phyloP scores from a whole-genome alignment of 345 rosid species.

The Salix dunnii region DNA sequence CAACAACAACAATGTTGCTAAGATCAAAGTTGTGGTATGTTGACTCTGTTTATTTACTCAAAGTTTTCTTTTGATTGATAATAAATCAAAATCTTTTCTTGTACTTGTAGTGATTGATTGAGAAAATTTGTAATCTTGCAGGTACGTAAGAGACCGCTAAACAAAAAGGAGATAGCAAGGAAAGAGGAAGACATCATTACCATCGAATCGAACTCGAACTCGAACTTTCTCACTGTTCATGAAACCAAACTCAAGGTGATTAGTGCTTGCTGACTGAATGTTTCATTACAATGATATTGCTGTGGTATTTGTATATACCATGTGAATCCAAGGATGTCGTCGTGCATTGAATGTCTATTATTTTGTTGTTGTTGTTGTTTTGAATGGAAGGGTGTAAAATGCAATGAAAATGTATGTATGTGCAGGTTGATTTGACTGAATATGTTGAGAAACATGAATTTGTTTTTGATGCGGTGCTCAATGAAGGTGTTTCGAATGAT shows the following conservation, averaged over 20 bases:
- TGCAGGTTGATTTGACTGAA: constrained; percentile 59
- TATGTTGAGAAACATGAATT: constrained; percentile 63
- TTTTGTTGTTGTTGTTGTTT: background rate
- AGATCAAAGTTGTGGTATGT: constrained; percentile 64
- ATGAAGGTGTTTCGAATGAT: constrained; percentile 50
- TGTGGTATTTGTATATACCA: no score
- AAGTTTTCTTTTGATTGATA: no score
- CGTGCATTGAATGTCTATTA: no score
- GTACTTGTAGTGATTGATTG: background rate
- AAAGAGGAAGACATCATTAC: constrained; percentile 56
- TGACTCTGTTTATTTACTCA: background rate
- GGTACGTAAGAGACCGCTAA: constrained; percentile 64
- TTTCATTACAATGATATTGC: no score
- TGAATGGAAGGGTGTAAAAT: background rate
- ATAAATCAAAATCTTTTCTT: background rate
- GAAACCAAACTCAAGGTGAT: constrained; percentile 56
- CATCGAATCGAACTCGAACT: constrained; percentile 36
- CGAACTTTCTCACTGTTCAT: constrained; percentile 45
- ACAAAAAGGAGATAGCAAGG: constrained; percentile 47
- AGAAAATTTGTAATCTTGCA: constrained; percentile 16
- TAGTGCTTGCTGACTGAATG: background rate
- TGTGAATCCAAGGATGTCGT: no score
- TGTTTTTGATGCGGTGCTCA: constrained; percentile 52
- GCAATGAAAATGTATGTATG: background rate
- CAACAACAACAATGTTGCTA: constrained; percentile 48